Base-by-base conservation (phyloP, 805 yeast genomes). In the Candida maltosa region DNA sequence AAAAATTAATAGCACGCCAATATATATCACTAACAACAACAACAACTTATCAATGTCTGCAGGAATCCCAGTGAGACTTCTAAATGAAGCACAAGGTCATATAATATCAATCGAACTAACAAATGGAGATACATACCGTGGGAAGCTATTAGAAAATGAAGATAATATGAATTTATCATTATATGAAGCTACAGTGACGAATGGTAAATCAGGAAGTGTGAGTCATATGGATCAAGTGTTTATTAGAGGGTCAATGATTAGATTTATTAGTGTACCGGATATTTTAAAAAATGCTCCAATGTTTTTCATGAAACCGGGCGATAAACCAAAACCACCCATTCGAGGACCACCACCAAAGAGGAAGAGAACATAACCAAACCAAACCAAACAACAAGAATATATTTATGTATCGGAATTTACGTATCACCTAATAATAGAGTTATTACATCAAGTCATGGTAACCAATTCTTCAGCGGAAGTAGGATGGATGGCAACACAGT, bases 401-500 rank as follows among this genome's bases (percentile, higher is more conserved):
- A n/a, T n/a, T n/a, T n/a, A n/a, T n/a, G n/a, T n/a, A n/a, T n/a
- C n/a, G n/a, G n/a, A n/a, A n/a, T n/a, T n/a, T n/a, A n/a, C n/a
- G n/a, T n/a, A n/a, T n/a, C n/a, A n/a, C n/a, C n/a, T n/a, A n/a
- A n/a, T n/a, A n/a, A n/a, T 8, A 21, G 23, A 10, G 23, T 26
- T 9, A 10, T 21, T 16, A 12, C 4, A 4, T 32, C 43, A 51
- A 35, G 63, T 70, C 77, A 85, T 66, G 16, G 99, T 93, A 25
- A 93, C 99, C 33, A 93, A 65, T 68, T 93, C 99, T 69, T 93
- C 99, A 27, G 98, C 98, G 46, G 94, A 79, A 2, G 98, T 93
- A 44, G 99, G 99, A 60, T 93, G 99, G 56, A 93, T 93, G 24
- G 99, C 99, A 29, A 93, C 97, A 69, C 94, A 86, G 59, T 69